These are phyloP conservation scores for Dioszegia aurantiaca DNA, from an alignment of 768 basidiomycete genomes.

Conservation along the genomic window DNA sequence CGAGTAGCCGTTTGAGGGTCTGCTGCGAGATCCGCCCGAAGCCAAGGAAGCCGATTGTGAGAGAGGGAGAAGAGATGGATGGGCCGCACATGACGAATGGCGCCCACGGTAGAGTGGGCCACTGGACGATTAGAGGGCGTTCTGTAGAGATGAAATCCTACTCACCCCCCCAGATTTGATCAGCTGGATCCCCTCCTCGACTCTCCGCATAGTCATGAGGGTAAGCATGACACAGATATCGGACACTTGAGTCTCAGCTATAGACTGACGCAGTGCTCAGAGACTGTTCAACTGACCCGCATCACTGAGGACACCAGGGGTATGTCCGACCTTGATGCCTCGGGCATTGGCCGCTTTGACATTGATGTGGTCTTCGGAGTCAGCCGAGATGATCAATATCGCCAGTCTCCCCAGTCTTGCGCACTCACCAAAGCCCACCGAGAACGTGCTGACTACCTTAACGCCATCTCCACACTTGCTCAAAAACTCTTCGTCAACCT, in stretches of 20 bases:
- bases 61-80: slow-evolving; percentile 42
- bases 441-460: slow-evolving; percentile 82
- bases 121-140: slow-evolving; percentile 56
- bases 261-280: not conserved
- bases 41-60: slow-evolving; percentile 82
- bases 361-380: slow-evolving; percentile 71
- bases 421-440: slow-evolving; percentile 50
- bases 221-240: slow-evolving; percentile 86
- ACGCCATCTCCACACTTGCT: slow-evolving; percentile 59
- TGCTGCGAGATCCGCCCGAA: slow-evolving; percentile 92
- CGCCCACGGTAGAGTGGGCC: slow-evolving; percentile 74
- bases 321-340: slow-evolving; percentile 76
- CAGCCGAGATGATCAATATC: not conserved
- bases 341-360: slow-evolving; percentile 61
- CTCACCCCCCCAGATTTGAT: slow-evolving; percentile 70
- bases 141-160: not conserved
- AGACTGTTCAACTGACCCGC: slow-evolving; percentile 60
- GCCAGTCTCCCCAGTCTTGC: no score
- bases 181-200: slow-evolving; percentile 61
- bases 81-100: slow-evolving; percentile 82
- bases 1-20: slow-evolving; percentile 70
- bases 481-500: slow-evolving; percentile 74
- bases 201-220: slow-evolving; percentile 88
- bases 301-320: slow-evolving; percentile 88
- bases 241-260: slow-evolving; percentile 61